Base-by-base conservation (phyloP, 176 grass and related monocot genomes). In the Carex littledalei region DNA sequence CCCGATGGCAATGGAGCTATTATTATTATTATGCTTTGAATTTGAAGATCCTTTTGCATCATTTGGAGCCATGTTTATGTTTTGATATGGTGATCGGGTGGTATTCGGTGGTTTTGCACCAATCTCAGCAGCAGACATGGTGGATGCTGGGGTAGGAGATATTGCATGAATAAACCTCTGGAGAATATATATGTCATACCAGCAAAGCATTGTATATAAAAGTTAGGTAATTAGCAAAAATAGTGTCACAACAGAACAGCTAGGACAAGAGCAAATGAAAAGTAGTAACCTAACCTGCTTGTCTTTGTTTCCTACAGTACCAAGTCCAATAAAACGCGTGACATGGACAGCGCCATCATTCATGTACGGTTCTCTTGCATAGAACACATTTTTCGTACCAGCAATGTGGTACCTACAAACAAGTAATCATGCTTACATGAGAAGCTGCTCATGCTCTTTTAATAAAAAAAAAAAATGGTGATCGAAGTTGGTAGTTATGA, bases 91-190 rank as follows among this genome's bases (percentile, higher is more conserved):
- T 85, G 93, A 98, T 58, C 67, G 81, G 68, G 91, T 98, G 65
- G 91, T 82, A 87, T 98, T 94, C 86, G 86, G 89, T 83, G 95
- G 91, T 61, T 83, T 89, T 17, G 89, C 83, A 49, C 86, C 49
- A 82, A 98, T 92, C 70, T 98, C 95, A 86, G 89, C 52, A 84
- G 34, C 74, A 49, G 91, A 93, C 95, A 98, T 98, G 62, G 61
- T 32, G 74, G 95, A 93, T 89, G 93, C 95, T 84, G 95, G 95
- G 85, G 88, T 95, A 89, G 95, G 95, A 94, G 91, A 92, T 93
- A 98, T 95, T 54, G 91, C 95, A 91, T 98, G 95, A 90, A 95
- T 95, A 95, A 94, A 98, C 87, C 89, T 98, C 91, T 98, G 89
- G 71, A 92, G 79, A 91, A 79, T 82, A 92, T 80, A 73, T 79